Evolutionary conservation across 257 asterid species (phyloP).

Genomic region (Solanum sejunctum): DNA sequence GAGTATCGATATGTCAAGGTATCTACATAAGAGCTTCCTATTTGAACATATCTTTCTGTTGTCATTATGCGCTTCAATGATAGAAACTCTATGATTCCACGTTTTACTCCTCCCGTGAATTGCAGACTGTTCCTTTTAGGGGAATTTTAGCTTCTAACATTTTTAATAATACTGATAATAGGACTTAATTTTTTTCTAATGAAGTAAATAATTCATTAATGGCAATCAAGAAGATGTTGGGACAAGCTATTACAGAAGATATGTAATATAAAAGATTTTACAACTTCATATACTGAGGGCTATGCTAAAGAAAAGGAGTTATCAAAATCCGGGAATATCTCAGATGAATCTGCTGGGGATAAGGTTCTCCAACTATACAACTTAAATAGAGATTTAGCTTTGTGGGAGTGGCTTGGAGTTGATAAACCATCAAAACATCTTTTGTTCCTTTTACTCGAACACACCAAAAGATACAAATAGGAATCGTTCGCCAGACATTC

Average conservation of each 20-base stretch:
- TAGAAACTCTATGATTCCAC: background rate
- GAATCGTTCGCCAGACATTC: background rate
- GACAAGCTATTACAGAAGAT: background rate
- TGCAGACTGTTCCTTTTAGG: background rate
- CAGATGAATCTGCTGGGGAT: background rate
- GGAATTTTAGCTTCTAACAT: background rate
- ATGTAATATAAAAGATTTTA: background rate
- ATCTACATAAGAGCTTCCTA: background rate
- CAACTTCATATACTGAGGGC: background rate
- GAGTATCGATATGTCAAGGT: conserved; percentile 77
- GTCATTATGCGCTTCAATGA: background rate
- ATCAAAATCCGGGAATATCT: background rate
- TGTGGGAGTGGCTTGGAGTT: background rate
- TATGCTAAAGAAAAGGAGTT: background rate
- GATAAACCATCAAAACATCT: background rate
- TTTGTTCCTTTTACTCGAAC: background rate
- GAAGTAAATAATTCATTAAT: too few species aligned
- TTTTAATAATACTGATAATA: background rate
- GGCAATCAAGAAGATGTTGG: too few species aligned
- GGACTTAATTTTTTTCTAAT: background rate
- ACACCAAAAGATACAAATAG: background rate
- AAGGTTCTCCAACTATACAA: background rate
- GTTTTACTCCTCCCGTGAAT: background rate
- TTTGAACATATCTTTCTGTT: background rate
- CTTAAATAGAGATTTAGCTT: background rate